Evolutionary conservation across 2,329 filamentous ascomycete species (phyloP).

Genomic region (Capronia americana): DNA sequence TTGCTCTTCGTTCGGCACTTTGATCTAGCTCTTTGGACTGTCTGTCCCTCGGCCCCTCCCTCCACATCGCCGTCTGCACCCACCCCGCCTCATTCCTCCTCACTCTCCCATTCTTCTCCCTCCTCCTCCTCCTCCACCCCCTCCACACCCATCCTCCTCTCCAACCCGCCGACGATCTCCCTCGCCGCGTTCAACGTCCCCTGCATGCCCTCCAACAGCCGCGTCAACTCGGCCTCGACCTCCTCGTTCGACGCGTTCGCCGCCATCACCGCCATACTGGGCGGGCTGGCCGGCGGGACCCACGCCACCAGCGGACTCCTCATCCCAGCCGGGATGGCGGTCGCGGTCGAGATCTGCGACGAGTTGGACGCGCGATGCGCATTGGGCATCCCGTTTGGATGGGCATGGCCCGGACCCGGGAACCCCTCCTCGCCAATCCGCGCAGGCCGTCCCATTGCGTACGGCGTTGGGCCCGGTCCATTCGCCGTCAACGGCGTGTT

Average conservation of each 20-base stretch:
- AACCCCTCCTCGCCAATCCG: conserved; percentile 31
- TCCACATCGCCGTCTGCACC: not conserved
- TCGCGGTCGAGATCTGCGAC: conserved; percentile 17
- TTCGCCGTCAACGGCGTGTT: conserved; percentile 27
- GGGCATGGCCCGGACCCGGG: conserved; percentile 27
- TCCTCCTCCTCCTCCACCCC: conserved; percentile 33
- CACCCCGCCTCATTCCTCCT: not conserved
- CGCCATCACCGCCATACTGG: conserved; percentile 48
- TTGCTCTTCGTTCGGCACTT: not conserved
- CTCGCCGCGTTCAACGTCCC: conserved; percentile 48
- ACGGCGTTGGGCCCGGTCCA: conserved; percentile 29
- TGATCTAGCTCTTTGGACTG: not conserved
- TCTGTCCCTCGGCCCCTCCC: not conserved
- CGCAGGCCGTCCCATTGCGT: conserved; percentile 27
- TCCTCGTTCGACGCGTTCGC: conserved; percentile 47
- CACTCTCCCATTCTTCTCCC: not conserved
- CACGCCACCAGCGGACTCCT: conserved; percentile 38
- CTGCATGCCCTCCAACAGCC: conserved; percentile 50
- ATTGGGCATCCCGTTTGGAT: conserved; percentile 11
- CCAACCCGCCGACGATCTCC: conserved; percentile 42
- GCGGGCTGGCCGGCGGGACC: conserved; percentile 50
- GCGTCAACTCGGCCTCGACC: conserved; percentile 49
- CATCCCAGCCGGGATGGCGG: conserved; percentile 17
- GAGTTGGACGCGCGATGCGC: conserved; percentile 18
- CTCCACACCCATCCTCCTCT: conserved; percentile 24